These are phyloP conservation scores for Coriaria nepalensis DNA, from an alignment of 306 rosid genomes.

Conservation along the genomic window DNA sequence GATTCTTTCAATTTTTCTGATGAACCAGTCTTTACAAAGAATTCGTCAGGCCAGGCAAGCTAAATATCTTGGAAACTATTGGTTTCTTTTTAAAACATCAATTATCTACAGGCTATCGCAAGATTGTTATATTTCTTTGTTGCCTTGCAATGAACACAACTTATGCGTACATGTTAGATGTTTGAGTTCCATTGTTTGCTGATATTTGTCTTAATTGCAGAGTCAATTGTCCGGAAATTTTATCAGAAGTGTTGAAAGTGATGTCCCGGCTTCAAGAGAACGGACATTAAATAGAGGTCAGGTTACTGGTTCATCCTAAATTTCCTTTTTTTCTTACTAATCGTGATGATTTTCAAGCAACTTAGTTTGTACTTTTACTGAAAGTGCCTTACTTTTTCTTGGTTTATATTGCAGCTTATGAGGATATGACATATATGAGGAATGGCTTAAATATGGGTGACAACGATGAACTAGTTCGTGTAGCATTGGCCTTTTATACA, in stretches of 20 bases:
- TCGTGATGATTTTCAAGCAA: background rate
- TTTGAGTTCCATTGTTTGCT: background rate
- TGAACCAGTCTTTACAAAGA: conserved; percentile 14
- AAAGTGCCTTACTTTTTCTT: background rate
- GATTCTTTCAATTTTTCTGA: conserved; percentile 10
- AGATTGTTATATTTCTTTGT: background rate
- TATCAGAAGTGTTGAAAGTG: conserved; percentile 14
- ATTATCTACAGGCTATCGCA: too few species aligned
- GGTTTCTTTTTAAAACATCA: conserved; percentile 1
- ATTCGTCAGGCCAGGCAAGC: conserved; percentile 14
- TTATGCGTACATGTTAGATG: conserved; percentile 1
- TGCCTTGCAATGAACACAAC: background rate
- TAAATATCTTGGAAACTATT: background rate
- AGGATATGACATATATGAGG: conserved; percentile 30
- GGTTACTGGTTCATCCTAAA: background rate
- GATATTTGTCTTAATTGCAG: conserved; percentile 5
- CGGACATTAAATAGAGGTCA: conserved; percentile 15
- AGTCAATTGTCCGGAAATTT: conserved; percentile 15
- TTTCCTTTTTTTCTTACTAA: background rate
- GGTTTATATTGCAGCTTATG: conserved; percentile 22
- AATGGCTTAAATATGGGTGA: conserved; percentile 34
- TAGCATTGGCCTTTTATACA: conserved; percentile 34
- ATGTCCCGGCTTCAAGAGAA: conserved; percentile 18
- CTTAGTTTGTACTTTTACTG: background rate
- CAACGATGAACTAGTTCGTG: conserved; percentile 17